Evolutionary conservation across 164 flowering plant species (phyloP), one percentile per base, ranked within the genome.

Genomic region (Protea cynaroides): DNA sequence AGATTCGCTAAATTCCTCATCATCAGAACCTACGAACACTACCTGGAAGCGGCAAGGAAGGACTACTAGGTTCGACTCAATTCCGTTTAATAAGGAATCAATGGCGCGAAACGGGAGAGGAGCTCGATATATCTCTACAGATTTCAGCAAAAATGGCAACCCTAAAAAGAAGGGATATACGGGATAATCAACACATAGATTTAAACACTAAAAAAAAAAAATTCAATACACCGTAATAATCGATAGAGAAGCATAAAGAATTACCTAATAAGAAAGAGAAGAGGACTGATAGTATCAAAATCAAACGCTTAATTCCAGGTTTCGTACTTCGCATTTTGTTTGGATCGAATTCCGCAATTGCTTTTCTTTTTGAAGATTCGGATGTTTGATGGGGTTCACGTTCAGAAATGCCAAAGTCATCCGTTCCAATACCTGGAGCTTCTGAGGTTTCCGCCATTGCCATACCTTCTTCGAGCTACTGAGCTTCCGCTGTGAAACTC

Each of bases 61-160:
- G 24, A 37, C 44, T 40, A 91, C 24, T 0, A 81, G 80, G 21
- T 56, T 68, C 36, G 87, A 77, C 23, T 82, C 80, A n/a, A 88
- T 66, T 1, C 64, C 67, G 46, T 62, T 47, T 1, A 86, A 79
- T 21, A 94, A 75, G 7, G 74, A 67, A 64, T 93, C 88, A 37
- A 94, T 91, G 29, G 82, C 86, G 1, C 54, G 66, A 64, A 89
- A 94, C 0, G 97, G 99, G 18, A 94, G 81, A 8, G 97, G 86
- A 2, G 96, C 82, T 21, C 97, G 81, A 75, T 91, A 91, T 63
- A 94, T 91, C 73, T 87, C 97, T 1, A 89, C 76, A 8, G 99
- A 80, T 71, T 89, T 91, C 66, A 87, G 78, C 51, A 91, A 71
- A 62, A 91, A 80, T 1, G 97, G 96, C 19, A 81, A 64, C 56